Evolutionary conservation across 169 alveolate species (phyloP), one percentile per base, ranked within the genome.

Genomic region (Plasmodium gaboni): DNA sequence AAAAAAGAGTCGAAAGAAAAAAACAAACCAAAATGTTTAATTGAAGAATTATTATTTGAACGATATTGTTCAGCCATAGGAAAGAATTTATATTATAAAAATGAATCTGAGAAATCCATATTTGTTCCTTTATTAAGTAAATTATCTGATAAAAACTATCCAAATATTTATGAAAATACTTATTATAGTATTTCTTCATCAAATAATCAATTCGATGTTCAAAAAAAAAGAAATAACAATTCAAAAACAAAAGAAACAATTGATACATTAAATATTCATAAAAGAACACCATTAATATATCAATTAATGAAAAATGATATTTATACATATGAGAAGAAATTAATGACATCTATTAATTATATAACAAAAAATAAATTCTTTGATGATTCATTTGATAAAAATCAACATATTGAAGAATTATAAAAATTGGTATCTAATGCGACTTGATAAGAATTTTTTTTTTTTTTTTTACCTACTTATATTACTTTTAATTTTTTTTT

Each of bases 261-360:
- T 17, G 92, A 86, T 44, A 13, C 92, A 1, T 73, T 86, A 48
- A 86, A 86, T 12, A 70, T 86, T 50, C 92, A 86, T 57, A 86
- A 65, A 64, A 70, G 44, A 7, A 7, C 92, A n/a, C 92, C 92
- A 8, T 65, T 86, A 55, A 24, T 86, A 32, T 86, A 86, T 64
- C 92, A 86, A 15, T 69, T 86, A 64, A 70, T 86, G 92, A 86
- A 71, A 71, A 71, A 86, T 63, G 92, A 86, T 24, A 86, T 86
- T 59, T 60, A 70, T 51, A 38, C 17, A 32, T 86, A 86, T 50
- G 92, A 86, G 65, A 38, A 86, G 17, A 86, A 57, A 55, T 67
- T 86, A 48, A 86, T 86, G 61, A 38, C 44, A 13, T 86, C 87
- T 46, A 86, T 86, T 12, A 70, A 69, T 51, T 86, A 59, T 55